A percentile compares a stretch with the other conserved stretches of the same genome.
These are phyloP conservation scores for Cladosporium sp. DNA, from an alignment of 2,329 filamentous ascomycete species.

Conservation along the genomic window DNA sequence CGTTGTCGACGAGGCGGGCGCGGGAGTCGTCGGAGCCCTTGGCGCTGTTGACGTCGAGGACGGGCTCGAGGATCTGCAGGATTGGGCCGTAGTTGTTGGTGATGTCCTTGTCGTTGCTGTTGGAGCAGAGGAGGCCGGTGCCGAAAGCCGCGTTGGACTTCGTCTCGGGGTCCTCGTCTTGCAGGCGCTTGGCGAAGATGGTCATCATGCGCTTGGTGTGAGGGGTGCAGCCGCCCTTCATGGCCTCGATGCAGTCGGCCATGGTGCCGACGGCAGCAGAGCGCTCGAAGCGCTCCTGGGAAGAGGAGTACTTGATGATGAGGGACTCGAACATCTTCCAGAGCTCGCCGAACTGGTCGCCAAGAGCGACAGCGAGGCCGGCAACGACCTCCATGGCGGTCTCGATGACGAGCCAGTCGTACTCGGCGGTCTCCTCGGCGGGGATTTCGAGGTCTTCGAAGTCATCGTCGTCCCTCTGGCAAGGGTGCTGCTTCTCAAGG, in stretches of 20 bases:
- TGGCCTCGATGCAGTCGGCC: conserved; percentile 83
- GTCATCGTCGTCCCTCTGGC: conserved; percentile 83
- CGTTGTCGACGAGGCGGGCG: conserved; percentile 85
- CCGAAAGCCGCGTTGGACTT: conserved; percentile 96
- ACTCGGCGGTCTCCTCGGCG: conserved; percentile 77
- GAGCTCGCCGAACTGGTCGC: conserved; percentile 74
- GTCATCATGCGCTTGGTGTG: conserved; percentile 75
- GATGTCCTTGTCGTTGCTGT: conserved; percentile 73
- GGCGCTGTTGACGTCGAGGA: conserved; percentile 53
- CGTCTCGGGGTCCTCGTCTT: conserved; percentile 84
- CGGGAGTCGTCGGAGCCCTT: conserved; percentile 59
- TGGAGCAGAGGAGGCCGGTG: conserved; percentile 75
- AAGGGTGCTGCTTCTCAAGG: conserved; percentile 85
- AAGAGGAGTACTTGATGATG: conserved; percentile 80
- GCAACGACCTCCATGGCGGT: conserved; percentile 88
- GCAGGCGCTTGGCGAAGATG: conserved; percentile 77
- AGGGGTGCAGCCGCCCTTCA: conserved; percentile 74
- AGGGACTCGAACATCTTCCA: conserved; percentile 97
- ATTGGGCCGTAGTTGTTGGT: conserved; percentile 72
- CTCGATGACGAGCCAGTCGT: conserved; percentile 95
- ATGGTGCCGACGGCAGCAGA: conserved; percentile 87
- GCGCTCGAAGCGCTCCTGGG: conserved; percentile 80
- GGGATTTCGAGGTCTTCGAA: conserved; percentile 71
- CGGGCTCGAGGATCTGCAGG: conserved; percentile 78
- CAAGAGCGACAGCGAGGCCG: conserved; percentile 77